A percentile compares a stretch with the other conserved stretches of the same genome.
Conservation (phyloP, 306 rosid species). For the Cucurbita maxima region DNA sequence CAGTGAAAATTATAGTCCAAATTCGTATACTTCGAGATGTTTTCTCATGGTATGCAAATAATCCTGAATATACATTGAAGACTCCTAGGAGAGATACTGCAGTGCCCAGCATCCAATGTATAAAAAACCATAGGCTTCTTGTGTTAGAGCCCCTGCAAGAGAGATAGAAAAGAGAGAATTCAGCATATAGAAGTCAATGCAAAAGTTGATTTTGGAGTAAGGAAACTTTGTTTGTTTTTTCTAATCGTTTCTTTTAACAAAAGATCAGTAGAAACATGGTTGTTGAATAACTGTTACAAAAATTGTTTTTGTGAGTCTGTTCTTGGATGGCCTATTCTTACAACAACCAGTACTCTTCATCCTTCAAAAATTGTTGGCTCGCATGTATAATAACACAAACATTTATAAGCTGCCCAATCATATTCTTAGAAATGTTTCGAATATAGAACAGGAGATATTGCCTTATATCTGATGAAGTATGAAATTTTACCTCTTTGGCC, state of each 20-base stretch:
- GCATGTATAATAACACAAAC: neutral
- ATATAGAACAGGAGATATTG: neutral
- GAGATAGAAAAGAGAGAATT: neutral
- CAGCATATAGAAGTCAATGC: neutral
- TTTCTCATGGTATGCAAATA: constrained; percentile 59
- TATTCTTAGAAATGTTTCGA: neutral
- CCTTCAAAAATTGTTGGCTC: neutral
- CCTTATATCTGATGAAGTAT: neutral
- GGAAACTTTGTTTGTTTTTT: neutral
- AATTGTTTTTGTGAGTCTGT: neutral
- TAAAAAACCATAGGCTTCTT: constrained; percentile 60
- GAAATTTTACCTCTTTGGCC: constrained; percentile 48
- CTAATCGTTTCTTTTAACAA: neutral
- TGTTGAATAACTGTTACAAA: neutral
- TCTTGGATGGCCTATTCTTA: neutral
- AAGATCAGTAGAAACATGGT: neutral
- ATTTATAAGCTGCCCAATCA: neutral
- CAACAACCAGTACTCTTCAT: neutral
- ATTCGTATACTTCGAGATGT: constrained; percentile 41
- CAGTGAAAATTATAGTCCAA: constrained; percentile 61
- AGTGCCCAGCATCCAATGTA: constrained; percentile 73
- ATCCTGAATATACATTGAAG: constrained; percentile 52
- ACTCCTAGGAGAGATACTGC: constrained; percentile 46
- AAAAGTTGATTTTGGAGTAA: neutral
- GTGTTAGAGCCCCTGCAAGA: constrained; percentile 46